Conservation (phyloP, 345 rosid genomes). For the Odontarrhena argentea region DNA sequence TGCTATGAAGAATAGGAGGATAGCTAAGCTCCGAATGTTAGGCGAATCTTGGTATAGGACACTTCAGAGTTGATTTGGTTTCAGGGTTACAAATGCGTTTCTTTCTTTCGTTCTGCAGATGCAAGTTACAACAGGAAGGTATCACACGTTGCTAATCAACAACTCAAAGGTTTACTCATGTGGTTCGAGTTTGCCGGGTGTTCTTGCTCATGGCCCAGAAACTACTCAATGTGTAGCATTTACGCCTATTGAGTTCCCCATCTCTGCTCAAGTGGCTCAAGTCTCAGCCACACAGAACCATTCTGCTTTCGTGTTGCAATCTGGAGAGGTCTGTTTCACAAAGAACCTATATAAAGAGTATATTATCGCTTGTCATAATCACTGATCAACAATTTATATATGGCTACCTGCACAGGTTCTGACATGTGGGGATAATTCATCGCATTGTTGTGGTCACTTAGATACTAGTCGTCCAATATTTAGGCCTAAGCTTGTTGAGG, state of each 20-base stretch:
- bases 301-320: slow-evolving; percentile 79
- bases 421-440: slow-evolving; percentile 95
- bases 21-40: slow-evolving; percentile 18
- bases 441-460: slow-evolving; percentile 82
- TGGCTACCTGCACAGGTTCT: slow-evolving; percentile 56
- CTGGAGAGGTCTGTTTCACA: slow-evolving; percentile 71
- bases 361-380: not conserved
- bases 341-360: not conserved
- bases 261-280: slow-evolving; percentile 61
- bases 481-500: slow-evolving; percentile 83
- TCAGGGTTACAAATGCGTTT: slow-evolving; percentile 23
- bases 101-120: slow-evolving; percentile 54
- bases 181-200: slow-evolving; percentile 87
- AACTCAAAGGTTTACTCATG: slow-evolving; percentile 88
- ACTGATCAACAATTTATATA: not conserved
- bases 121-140: slow-evolving; percentile 93
- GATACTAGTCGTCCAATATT: slow-evolving; percentile 79
- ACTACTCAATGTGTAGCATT: slow-evolving; percentile 89
- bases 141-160: slow-evolving; percentile 83
- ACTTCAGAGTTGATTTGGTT: slow-evolving; percentile 15
- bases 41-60: not conserved
- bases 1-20: not conserved
- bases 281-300: slow-evolving; percentile 94
- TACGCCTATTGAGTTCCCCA: slow-evolving; percentile 68
- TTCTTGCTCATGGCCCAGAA: slow-evolving; percentile 94